Evolutionary conservation across 2,329 filamentous ascomycete genomes (phyloP).

Genomic region (Aspergillus sergii): DNA sequence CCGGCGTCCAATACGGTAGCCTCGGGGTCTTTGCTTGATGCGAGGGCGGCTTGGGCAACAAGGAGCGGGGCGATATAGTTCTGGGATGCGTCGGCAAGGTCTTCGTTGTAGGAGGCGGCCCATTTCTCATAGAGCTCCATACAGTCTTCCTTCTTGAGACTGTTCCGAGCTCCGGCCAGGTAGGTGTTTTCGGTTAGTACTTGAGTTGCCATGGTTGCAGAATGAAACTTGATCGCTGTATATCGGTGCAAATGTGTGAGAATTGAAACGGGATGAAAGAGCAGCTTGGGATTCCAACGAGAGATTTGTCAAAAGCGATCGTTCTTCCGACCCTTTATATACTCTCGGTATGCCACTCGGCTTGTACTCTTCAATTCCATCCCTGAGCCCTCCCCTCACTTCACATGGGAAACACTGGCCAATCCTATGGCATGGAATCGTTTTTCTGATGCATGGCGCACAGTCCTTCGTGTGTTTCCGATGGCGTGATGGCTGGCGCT

Average conservation of each 20-base stretch:
- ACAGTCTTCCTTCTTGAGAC: constrained; percentile 39
- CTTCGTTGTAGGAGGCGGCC: constrained; percentile 49
- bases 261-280: background rate
- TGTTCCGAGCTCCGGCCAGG: constrained; percentile 44
- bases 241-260: background rate
- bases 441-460: background rate
- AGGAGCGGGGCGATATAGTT: constrained; percentile 47
- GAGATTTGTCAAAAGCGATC: background rate
- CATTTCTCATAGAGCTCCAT: constrained; percentile 50
- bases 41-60: constrained; percentile 38
- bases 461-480: background rate
- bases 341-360: background rate
- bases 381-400: background rate
- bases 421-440: background rate
- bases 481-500: background rate
- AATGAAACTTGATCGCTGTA: background rate
- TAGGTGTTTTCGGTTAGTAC: constrained; percentile 14
- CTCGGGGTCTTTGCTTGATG: constrained; percentile 19
- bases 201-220: constrained; percentile 12
- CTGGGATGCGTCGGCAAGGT: constrained; percentile 40
- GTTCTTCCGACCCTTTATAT: background rate
- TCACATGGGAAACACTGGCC: background rate
- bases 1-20: constrained; percentile 55
- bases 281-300: background rate
- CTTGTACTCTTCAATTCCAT: background rate